A percentile compares a stretch with the other conserved stretches of the same genome.
These are phyloP conservation scores for Phoma herbarum DNA, from an alignment of 2,329 filamentous ascomycete genomes.

Conservation along the genomic window DNA sequence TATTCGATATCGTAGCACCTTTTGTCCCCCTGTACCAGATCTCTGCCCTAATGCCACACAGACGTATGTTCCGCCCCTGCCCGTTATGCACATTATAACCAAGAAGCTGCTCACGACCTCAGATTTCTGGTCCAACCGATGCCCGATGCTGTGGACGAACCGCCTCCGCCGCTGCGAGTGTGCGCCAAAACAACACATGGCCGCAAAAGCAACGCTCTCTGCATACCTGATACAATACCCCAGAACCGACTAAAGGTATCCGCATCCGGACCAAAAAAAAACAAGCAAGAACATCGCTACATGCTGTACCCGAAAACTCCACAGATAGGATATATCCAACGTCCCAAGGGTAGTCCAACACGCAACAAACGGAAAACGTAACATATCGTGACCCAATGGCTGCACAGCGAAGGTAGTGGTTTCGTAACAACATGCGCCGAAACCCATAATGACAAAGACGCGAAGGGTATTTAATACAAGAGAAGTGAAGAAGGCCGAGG, in stretches of 20 bases:
- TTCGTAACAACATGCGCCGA: slow-evolving; percentile 29
- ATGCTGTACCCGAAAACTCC: slow-evolving; percentile 27
- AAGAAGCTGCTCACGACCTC: slow-evolving; percentile 8
- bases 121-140: slow-evolving; percentile 1
- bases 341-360: slow-evolving; percentile 31
- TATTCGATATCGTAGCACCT: slow-evolving; percentile 28
- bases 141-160: slow-evolving; percentile 7
- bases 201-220: slow-evolving; percentile 14
- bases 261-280: slow-evolving; percentile 29
- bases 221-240: slow-evolving; percentile 36
- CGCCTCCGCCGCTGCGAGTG: slow-evolving; percentile 13
- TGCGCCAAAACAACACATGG: slow-evolving; percentile 23
- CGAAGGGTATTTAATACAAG: slow-evolving; percentile 48
- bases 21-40: slow-evolving; percentile 15
- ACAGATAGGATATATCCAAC: slow-evolving; percentile 32
- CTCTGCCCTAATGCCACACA: slow-evolving; percentile 22
- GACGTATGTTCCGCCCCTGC: slow-evolving; percentile 8
- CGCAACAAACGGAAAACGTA: slow-evolving; percentile 33
- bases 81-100: slow-evolving; percentile 27
- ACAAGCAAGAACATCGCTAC: slow-evolving; percentile 18
- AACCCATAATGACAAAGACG: slow-evolving; percentile 20
- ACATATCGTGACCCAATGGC: slow-evolving; percentile 39
- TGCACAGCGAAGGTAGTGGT: slow-evolving; percentile 38
- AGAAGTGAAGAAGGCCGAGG: slow-evolving; percentile 37
- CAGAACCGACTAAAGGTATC: slow-evolving; percentile 45